Conservation (phyloP, 306 rosid genomes). For the Quillaja saponaria region DNA sequence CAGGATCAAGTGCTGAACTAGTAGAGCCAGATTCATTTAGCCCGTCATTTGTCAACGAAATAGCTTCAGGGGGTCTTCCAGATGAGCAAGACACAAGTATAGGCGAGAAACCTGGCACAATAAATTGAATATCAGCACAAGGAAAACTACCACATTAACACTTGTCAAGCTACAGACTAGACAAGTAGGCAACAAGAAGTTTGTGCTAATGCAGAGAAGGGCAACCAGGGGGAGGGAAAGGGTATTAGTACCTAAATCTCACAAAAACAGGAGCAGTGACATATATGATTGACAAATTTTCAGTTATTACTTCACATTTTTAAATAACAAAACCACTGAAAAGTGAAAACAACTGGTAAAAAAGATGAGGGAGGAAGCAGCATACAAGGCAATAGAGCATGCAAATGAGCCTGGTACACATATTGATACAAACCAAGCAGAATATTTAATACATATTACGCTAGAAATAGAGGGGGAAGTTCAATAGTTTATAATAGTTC, state of each 20-base stretch:
- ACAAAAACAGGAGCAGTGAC: neutral
- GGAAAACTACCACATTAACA: slow-evolving; percentile 17
- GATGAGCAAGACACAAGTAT: slow-evolving; percentile 48
- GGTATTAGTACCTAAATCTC: too few relatives aligned
- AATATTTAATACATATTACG: too few relatives aligned
- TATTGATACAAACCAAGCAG: too few relatives aligned
- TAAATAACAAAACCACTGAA: slow-evolving; percentile 20
- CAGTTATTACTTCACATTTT: neutral
- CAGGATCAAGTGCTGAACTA: slow-evolving; percentile 51
- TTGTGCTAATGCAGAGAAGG: slow-evolving; percentile 29
- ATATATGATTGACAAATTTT: slow-evolving; percentile 15
- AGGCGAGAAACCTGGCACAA: slow-evolving; percentile 53
- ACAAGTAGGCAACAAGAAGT: slow-evolving; percentile 17
- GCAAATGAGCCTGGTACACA: too few relatives aligned
- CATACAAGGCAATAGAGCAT: neutral
- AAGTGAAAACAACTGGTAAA: neutral
- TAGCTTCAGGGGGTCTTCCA: slow-evolving; percentile 49
- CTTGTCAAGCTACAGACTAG: slow-evolving; percentile 15
- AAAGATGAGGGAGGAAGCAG: neutral
- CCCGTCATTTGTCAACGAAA: slow-evolving; percentile 44
- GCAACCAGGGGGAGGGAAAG: too few relatives aligned
- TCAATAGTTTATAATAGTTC: too few relatives aligned
- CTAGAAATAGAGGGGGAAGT: too few relatives aligned
- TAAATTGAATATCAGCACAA: slow-evolving; percentile 33
- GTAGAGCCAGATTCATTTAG: slow-evolving; percentile 57